Evolutionary conservation across 2,329 filamentous ascomycete genomes (phyloP), one percentile per base, ranked within the genome.

Genomic region (Talaromyces rugulosus): DNA sequence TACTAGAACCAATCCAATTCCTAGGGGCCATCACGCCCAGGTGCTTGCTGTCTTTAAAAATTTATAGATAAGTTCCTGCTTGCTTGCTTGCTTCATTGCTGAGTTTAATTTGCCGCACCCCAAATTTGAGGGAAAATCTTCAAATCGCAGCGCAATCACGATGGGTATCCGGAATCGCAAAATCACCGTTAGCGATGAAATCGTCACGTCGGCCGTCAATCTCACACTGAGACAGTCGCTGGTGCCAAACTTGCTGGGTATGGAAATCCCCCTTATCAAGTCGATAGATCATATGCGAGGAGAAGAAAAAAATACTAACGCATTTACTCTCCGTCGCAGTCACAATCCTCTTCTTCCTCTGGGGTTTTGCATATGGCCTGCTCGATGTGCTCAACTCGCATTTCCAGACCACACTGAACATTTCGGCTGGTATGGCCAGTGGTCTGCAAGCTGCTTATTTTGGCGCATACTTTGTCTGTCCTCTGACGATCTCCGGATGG

Each of bases 221-320:
- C 78, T 91, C 64, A 90, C 87, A 0, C 72, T 90, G 33, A 80
- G 86, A 58, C 81, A 89, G 69, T 91, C 88, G 12, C 80, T 91
- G 59, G 83, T 84, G 66, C 89, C 89, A 3, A 81, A 91, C 53
- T 78, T 79, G 60, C 80, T 92, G 4, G 63, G 63, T 63, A 65
- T 42, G 28, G 27, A 36, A 77, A 87, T 55, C 74, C 88, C 1
- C 33, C 23, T 23, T 34, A 34, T 34, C 33, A 34, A 9, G 9
- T 11, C 2, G 9, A 34, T 34, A 34, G 23, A 23, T 23, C 23
- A 23, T 23, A 23, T 23, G 23, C 23, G 23, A 23, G n/a, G n/a
- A 23, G 2, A 23, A 23, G 1, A 23, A 23, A 23, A 23, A 23
- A 23, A 23, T 23, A 23, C 23, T 23, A 23, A 23, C 23, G 33